Percentiles rank a stretch among this genome's conserved stretches.
Conservation (phyloP, 1,284 basidiomycete genomes). For the Cryptococcus sp. region DNA sequence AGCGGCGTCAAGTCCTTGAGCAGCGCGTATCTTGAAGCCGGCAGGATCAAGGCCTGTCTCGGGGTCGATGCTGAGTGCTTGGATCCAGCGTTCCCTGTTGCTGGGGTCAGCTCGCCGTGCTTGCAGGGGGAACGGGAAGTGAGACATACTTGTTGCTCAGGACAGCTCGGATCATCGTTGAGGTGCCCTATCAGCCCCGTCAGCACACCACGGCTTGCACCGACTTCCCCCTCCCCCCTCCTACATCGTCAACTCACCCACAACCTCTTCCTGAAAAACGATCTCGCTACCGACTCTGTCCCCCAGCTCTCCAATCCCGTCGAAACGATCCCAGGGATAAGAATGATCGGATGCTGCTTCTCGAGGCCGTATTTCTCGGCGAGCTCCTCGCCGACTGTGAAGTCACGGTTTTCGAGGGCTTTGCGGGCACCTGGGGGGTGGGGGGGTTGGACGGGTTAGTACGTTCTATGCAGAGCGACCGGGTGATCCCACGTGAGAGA, state of each 20-base stretch:
- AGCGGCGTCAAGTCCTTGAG: slow-evolving; percentile 66
- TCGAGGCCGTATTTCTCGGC: slow-evolving; percentile 60
- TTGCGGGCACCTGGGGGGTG: slow-evolving; percentile 67
- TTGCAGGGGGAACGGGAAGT: too few species aligned
- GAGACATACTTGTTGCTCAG: slow-evolving; percentile 19
- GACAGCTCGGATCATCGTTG: slow-evolving; percentile 52
- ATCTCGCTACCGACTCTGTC: slow-evolving; percentile 35
- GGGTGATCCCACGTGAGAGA: not conserved
- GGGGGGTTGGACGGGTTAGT: too few species aligned
- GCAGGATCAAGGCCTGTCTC: slow-evolving; percentile 87
- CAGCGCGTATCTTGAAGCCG: slow-evolving; percentile 84
- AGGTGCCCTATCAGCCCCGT: slow-evolving; percentile 56
- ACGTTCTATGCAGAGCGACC: not conserved
- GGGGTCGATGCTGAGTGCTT: slow-evolving; percentile 85
- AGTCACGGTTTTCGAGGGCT: slow-evolving; percentile 75
- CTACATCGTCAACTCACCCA: slow-evolving; percentile 32
- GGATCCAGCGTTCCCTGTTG: slow-evolving; percentile 78
- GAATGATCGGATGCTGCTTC: slow-evolving; percentile 72
- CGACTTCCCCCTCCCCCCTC: too few species aligned
- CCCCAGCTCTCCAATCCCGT: slow-evolving; percentile 49
- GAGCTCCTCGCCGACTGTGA: slow-evolving; percentile 73
- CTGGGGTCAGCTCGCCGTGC: not conserved
- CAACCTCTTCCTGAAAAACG: slow-evolving; percentile 51
- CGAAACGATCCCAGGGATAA: slow-evolving; percentile 65
- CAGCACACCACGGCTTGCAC: too few species aligned